Evolutionary conservation across 2,329 filamentous ascomycete genomes (phyloP), one percentile per base, ranked within the genome.

Genomic region (Didymellaceae sp.): DNA sequence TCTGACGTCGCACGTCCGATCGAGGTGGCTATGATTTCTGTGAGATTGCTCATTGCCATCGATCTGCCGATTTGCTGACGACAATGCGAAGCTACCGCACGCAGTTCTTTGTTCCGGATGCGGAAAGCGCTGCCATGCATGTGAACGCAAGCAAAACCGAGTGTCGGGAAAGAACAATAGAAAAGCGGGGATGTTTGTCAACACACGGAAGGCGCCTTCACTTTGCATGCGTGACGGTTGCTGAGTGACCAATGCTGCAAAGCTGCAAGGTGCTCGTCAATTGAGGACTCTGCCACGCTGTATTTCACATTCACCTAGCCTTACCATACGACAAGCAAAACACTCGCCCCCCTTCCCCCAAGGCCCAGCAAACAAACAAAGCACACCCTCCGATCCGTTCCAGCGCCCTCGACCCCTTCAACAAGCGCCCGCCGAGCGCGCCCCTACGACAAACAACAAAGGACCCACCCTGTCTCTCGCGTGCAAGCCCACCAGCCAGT

Each of bases 21-120:
- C n/a, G 8, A 25, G 13, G 4, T 3, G 7, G 10, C 31, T 16
- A 11, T n/a, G 7, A 17, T 20, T 18, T 5, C n/a, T 14, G 21
- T 2, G n/a, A 16, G 6, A 8, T 30, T n/a, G n/a, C n/a, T n/a
- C n/a, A n/a, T n/a, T n/a, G n/a, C 13, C 33, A 11, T 14, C 9
- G 8, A 39, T 34, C 16, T 44, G 31, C 4, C 18, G 26, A 28
- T 49, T 3, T 5, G 4, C 22, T 2, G n/a, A 32, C 18, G 28
- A 43, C 26, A 32, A 33, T 28, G 20, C 11, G 26, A 24, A 33
- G 45, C 39, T 31, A 25, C 48, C 9, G 37, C 48, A 26, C 32
- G 42, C 38, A 33, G 32, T 45, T 21, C 45, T 50, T 56, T 56
- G 50, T 62, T 60, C 61, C 59, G 57, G 13, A 59, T 59, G 59